phyloP scores from a whole-genome alignment of 2,329 filamentous ascomycete genomes.

The Pseudonectria foliicola region DNA sequence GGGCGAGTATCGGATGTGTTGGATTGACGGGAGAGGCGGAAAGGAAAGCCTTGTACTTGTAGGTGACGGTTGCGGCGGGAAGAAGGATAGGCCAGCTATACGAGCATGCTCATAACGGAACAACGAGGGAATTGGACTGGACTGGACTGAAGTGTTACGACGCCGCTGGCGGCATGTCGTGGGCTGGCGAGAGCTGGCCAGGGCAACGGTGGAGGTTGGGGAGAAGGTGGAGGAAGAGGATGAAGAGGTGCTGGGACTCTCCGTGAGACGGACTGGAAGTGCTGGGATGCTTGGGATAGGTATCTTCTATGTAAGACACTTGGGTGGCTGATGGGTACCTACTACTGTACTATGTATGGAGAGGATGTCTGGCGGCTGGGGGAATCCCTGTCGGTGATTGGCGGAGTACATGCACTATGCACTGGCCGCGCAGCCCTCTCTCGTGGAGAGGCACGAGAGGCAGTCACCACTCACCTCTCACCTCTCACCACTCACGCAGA shows the following conservation, averaged over 20 bases:
- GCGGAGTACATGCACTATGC: too few relatives aligned
- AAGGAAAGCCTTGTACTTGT: too few relatives aligned
- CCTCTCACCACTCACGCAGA: too few relatives aligned
- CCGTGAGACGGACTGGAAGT: too few relatives aligned
- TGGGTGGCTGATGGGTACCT: neutral
- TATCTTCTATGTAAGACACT: too few relatives aligned
- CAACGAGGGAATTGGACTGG: slow-evolving; percentile 14
- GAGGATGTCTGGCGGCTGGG: slow-evolving; percentile 13
- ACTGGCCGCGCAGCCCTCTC: too few relatives aligned
- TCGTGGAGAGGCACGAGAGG: too few relatives aligned
- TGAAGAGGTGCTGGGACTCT: slow-evolving; percentile 4
- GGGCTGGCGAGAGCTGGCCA: slow-evolving; percentile 1
- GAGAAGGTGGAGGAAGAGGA: slow-evolving; percentile 6
- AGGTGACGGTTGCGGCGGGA: neutral
- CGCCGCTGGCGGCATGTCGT: slow-evolving; percentile 21
- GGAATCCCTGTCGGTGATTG: slow-evolving; percentile 11
- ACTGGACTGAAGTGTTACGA: too few relatives aligned
- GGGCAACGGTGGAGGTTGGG: slow-evolving; percentile 4
- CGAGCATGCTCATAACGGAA: slow-evolving; percentile 18
- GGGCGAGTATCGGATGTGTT: slow-evolving; percentile 8
- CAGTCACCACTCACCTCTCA: too few relatives aligned
- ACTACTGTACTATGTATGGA: too few relatives aligned
- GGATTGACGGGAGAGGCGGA: slow-evolving; percentile 1
- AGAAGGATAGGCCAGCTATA: slow-evolving; percentile 23
- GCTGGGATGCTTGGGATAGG: too few relatives aligned